Evolutionary conservation across 768 basidiomycete species (phyloP).

Genomic region (Pulveroboletus sp.): DNA sequence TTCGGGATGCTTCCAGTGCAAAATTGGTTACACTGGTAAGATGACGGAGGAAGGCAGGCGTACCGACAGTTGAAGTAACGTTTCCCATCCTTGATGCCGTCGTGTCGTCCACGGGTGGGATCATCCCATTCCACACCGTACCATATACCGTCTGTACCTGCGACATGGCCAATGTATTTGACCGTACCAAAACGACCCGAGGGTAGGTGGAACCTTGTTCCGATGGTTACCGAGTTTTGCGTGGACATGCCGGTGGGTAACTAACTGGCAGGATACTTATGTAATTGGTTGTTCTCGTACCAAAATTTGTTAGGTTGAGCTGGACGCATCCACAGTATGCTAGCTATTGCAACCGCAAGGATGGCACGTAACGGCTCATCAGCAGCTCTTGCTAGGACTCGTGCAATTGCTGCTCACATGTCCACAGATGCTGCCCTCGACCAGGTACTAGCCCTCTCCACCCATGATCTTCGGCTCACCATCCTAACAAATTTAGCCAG

Average conservation of each 20-base stretch:
- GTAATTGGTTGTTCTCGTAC: conserved; percentile 11
- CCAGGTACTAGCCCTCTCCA: conserved; percentile 17
- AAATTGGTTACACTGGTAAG: conserved; percentile 8
- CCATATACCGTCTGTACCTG: conserved; percentile 69
- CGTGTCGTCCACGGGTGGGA: conserved; percentile 78
- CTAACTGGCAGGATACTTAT: conserved; percentile 11
- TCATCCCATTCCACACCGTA: conserved; percentile 99
- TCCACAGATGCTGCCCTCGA: conserved; percentile 25
- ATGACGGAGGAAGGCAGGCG: conserved; percentile 18
- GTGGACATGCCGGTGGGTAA: conserved; percentile 5
- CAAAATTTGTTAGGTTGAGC: conserved; percentile 4
- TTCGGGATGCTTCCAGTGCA: conserved; percentile 46
- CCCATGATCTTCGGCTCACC: background rate
- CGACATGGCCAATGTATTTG: conserved; percentile 63
- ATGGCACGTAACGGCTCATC: conserved; percentile 28
- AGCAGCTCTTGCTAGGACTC: conserved; percentile 28
- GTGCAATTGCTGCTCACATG: conserved; percentile 36
- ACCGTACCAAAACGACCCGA: conserved; percentile 64
- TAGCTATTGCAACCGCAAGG: conserved; percentile 24
- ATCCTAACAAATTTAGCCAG: conserved; percentile 43
- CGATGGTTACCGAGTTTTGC: conserved; percentile 33
- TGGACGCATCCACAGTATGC: conserved; percentile 21
- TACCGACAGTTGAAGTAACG: conserved; percentile 81
- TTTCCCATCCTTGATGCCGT: conserved; percentile 74
- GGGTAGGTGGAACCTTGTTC: conserved; percentile 51